Evolutionary conservation across 2,329 filamentous ascomycete genomes (phyloP), one percentile per base, ranked within the genome.

Genomic region (Penicillium sp.): DNA sequence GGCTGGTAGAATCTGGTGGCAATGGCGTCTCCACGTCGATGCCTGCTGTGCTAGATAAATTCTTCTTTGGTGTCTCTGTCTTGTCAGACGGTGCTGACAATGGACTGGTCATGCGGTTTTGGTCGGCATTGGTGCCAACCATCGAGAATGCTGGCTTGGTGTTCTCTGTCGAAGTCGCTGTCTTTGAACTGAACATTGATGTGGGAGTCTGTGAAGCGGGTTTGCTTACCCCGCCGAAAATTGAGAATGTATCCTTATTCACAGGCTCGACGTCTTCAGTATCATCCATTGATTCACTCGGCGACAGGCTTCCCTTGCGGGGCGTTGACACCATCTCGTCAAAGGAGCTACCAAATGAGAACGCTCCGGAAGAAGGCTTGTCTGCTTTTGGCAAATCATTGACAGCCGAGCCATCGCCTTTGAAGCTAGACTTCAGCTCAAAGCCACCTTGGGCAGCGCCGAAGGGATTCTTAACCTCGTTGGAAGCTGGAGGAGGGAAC

Each of bases 1-100:
- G 78, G 56, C 75, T 80, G n/a, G 75, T 77, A 6, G 78, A 60
- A 39, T 80, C 77, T 16, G 78, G 78, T 5, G 78, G 78, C 35
- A 80, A 64, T 10, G 78, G 78, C 10, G 70, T 57, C 57, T 75
- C 72, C 9, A 69, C 45, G 52, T 27, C 56, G 55, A 44, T 68
- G 57, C 37, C 69, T 40, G 72, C 69, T 16, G 62, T 34, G 4
- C 16, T 64, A 32, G 66, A 61, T 21, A 60, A 62, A 46, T 73
- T 71, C 54, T 66, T 65, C 52, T 71, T 77, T 27, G 73, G 68
- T 21, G 66, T 62, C 50, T 59, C 64, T 15, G 68, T 72, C 54
- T 70, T 72, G 34, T 70, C 69, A 18, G 68, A 74, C 21, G 60
- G 64, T 21, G 66, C 61, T 10, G 69, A 72, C 15, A 69, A 54